Evolutionary conservation across 1,139 yeast genomes (phyloP).

Genomic region (Magnusiomyces suaveolens): DNA sequence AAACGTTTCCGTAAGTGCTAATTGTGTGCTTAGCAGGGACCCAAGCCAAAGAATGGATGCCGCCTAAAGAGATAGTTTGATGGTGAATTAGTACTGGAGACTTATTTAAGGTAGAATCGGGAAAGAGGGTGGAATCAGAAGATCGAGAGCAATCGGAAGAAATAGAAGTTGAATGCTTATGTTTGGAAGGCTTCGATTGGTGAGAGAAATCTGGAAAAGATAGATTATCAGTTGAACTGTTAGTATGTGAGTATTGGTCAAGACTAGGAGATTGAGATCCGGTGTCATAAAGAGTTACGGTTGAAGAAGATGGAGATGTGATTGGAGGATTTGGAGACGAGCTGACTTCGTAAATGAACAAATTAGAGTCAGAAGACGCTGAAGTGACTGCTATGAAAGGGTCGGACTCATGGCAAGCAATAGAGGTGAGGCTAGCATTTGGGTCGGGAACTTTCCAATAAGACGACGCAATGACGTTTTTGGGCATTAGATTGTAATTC

Average conservation of each 20-base stretch:
- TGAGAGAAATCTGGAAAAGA: background rate
- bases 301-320: background rate
- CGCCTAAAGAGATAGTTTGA: conserved; percentile 63
- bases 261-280: background rate
- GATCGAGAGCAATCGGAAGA: background rate
- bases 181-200: conserved; percentile 12
- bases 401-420: conserved; percentile 39
- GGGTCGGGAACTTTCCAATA: conserved; percentile 68
- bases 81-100: conserved; percentile 49
- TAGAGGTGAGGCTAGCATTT: conserved; percentile 47
- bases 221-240: background rate
- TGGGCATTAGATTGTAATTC: conserved; percentile 11
- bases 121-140: conserved; percentile 1
- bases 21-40: conserved; percentile 34
- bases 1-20: conserved; percentile 32
- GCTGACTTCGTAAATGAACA: conserved; percentile 48
- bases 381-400: conserved; percentile 56
- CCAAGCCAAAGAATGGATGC: conserved; percentile 60
- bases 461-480: conserved; percentile 12
- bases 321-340: background rate
- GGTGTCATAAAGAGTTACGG: background rate
- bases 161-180: conserved; percentile 15
- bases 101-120: conserved; percentile 6
- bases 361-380: conserved; percentile 45
- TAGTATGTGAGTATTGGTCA: background rate